Evolutionary conservation across 1,139 yeast genomes (phyloP).

Genomic region (Sugiyamaella castrensis): DNA sequence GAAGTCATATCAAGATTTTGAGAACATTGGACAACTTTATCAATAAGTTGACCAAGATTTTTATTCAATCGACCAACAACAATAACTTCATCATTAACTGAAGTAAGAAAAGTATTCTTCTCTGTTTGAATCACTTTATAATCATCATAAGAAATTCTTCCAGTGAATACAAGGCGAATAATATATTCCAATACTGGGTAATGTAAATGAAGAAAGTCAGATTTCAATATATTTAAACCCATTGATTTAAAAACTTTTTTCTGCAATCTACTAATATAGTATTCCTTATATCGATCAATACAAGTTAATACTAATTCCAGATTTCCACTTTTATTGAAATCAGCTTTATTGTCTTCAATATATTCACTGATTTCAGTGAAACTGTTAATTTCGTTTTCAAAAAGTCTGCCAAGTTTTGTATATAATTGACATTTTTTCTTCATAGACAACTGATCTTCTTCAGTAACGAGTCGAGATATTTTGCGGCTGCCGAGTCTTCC

Average conservation of each 20-base stretch:
- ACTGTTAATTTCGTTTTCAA: neutral
- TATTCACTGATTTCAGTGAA: neutral
- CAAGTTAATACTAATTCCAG: neutral
- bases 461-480: constrained; percentile 1
- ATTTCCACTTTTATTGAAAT: constrained; percentile 2
- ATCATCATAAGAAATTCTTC: neutral
- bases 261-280: neutral
- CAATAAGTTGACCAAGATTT: neutral
- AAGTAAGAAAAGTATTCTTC: neutral
- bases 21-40: neutral
- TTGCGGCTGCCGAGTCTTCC: neutral
- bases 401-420: neutral
- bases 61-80: neutral
- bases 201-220: neutral
- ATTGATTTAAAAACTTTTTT: constrained; percentile 6
- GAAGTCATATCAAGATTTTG: constrained; percentile 2
- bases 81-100: neutral
- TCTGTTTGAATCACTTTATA: constrained; percentile 4
- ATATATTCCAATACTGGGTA: constrained; percentile 2
- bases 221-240: neutral
- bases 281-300: constrained; percentile 2
- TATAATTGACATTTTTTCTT: constrained; percentile 2
- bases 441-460: neutral
- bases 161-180: neutral
- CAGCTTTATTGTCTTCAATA: neutral